phyloP scores from a whole-genome alignment of 176 grass and related monocot species.

The Aechmea fasciata region DNA sequence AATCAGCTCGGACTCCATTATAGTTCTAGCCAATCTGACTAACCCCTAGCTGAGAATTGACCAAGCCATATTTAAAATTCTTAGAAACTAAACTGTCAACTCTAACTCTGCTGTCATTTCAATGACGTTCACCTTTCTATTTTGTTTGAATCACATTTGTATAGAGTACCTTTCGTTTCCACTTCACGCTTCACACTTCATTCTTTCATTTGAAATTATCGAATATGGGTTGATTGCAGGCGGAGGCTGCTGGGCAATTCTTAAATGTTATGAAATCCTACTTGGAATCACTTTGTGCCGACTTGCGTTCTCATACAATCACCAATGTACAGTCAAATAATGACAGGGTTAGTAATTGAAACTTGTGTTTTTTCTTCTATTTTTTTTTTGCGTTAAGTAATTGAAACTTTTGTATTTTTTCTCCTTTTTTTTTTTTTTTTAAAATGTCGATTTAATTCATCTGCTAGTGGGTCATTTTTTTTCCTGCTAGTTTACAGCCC shows the following conservation, averaged over 20 bases:
- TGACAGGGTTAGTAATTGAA: conserved; percentile 66
- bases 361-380: neutral
- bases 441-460: neutral
- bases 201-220: too few species aligned
- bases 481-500: neutral
- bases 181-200: too few species aligned
- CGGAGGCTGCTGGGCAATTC: conserved; percentile 66
- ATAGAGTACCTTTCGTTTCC: neutral
- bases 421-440: neutral
- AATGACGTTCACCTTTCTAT: neutral
- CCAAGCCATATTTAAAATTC: too few species aligned
- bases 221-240: conserved; percentile 33
- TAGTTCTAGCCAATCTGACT: too few species aligned
- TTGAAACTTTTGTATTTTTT: neutral
- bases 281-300: conserved; percentile 91
- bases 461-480: neutral
- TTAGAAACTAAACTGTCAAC: too few species aligned
- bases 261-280: conserved; percentile 57
- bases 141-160: neutral
- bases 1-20: too few species aligned
- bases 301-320: conserved; percentile 84
- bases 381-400: conserved; percentile 27
- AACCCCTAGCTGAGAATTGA: too few species aligned
- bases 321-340: conserved; percentile 89
- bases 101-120: neutral